Evolutionary conservation across 1,139 yeast species (phyloP).

Genomic region (Suhomyces coccinellae): DNA sequence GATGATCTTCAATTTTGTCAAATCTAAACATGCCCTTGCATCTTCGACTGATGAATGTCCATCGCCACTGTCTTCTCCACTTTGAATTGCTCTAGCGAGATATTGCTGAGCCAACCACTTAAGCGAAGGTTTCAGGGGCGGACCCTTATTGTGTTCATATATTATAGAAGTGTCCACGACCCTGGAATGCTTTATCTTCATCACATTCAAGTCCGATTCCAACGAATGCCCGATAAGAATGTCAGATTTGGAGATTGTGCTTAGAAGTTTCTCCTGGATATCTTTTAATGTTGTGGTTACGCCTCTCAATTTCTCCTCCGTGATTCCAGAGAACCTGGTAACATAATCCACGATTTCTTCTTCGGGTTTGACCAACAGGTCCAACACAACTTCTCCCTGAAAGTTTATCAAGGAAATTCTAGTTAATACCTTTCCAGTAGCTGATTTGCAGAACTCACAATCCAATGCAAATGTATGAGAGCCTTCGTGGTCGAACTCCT

Average conservation of each 20-base stretch:
- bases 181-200: conserved; percentile 60
- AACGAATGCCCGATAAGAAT: conserved; percentile 72
- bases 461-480: conserved; percentile 77
- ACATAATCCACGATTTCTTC: conserved; percentile 75
- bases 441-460: conserved; percentile 87
- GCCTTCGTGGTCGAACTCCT: conserved; percentile 49
- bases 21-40: conserved; percentile 75
- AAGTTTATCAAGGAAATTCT: conserved; percentile 75
- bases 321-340: conserved; percentile 85
- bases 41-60: conserved; percentile 93
- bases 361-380: conserved; percentile 74
- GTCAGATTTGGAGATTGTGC: conserved; percentile 50
- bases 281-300: conserved; percentile 69
- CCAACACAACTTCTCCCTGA: conserved; percentile 59
- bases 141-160: conserved; percentile 76
- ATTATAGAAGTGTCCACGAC: conserved; percentile 67
- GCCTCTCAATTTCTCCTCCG: conserved; percentile 59
- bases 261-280: conserved; percentile 57
- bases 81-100: conserved; percentile 62
- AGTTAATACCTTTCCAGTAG: conserved; percentile 64
- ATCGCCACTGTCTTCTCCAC: conserved; percentile 43
- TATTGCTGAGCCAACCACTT: conserved; percentile 61
- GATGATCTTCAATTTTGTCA: conserved; percentile 65
- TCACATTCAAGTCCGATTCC: conserved; percentile 63
- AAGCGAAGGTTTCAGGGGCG: conserved; percentile 76